Percentiles rank a stretch among this genome's conserved stretches.
These are phyloP conservation scores for Penicillium cinerascens DNA, from an alignment of 495 filamentous ascomycete genomes.

Conservation along the genomic window DNA sequence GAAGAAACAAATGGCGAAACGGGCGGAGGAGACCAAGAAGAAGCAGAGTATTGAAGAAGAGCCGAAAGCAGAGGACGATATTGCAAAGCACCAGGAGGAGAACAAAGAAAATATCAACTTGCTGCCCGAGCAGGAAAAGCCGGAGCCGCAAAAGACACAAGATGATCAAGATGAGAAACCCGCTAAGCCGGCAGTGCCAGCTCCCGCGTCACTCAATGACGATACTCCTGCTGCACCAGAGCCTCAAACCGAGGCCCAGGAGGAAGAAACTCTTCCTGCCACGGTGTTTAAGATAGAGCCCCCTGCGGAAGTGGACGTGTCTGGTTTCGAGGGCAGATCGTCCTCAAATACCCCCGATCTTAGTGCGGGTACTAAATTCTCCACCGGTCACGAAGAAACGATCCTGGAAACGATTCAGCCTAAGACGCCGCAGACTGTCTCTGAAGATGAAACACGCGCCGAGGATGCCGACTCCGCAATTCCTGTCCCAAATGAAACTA, in stretches of 20 bases:
- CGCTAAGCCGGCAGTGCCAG: constrained; percentile 2
- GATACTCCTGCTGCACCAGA: neutral
- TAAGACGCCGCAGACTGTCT: constrained; percentile 18
- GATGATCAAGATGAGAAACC: constrained; percentile 2
- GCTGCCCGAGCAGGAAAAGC: neutral
- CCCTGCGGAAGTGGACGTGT: constrained; percentile 16
- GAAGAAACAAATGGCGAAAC: constrained; percentile 65
- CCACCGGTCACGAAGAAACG: constrained; percentile 9
- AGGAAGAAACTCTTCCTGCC: neutral
- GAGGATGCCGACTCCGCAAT: constrained; percentile 24
- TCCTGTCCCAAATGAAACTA: constrained; percentile 25
- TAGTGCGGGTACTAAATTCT: constrained; percentile 11
- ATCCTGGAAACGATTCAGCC: constrained; percentile 11
- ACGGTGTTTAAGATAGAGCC: constrained; percentile 18
- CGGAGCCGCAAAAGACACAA: constrained; percentile 1
- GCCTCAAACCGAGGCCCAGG: neutral
- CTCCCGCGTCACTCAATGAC: neutral
- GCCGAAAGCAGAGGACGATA: neutral
- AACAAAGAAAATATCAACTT: constrained; percentile 35
- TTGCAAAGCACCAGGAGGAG: constrained; percentile 9
- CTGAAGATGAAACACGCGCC: constrained; percentile 29
- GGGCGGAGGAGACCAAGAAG: constrained; percentile 33
- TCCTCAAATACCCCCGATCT: constrained; percentile 17
- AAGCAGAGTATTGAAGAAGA: constrained; percentile 23
- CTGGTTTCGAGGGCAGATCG: constrained; percentile 16